Percentiles rank a stretch among this genome's conserved stretches.
Evolutionary conservation across 768 basidiomycete genomes (phyloP).

Genomic region (Boletus sp.): DNA sequence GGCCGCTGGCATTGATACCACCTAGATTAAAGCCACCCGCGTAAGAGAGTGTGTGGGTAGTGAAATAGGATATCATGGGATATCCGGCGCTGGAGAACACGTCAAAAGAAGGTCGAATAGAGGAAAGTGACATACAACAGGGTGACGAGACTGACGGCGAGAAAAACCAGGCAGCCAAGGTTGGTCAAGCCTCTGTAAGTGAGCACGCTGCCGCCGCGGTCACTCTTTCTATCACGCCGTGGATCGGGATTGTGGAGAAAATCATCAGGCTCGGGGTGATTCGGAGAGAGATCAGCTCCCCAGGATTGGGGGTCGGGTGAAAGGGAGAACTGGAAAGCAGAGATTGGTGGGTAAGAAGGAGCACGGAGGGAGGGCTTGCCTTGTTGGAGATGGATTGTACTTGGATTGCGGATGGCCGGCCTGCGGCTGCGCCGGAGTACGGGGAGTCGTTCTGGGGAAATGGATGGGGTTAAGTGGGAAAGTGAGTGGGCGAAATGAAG

Average conservation of each 20-base stretch:
- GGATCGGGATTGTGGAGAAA: slow-evolving; percentile 74
- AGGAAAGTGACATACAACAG: slow-evolving; percentile 50
- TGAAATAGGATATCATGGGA: slow-evolving; percentile 59
- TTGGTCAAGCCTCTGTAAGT: slow-evolving; percentile 70
- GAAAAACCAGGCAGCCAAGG: slow-evolving; percentile 60
- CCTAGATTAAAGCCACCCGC: slow-evolving; percentile 70
- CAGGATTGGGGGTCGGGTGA: slow-evolving; percentile 70
- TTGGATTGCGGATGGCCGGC: slow-evolving; percentile 27
- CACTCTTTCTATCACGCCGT: slow-evolving; percentile 53
- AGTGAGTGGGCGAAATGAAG: background rate
- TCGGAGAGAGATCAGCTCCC: slow-evolving; percentile 63
- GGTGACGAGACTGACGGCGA: slow-evolving; percentile 49
- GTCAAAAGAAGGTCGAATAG: background rate
- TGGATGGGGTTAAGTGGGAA: background rate
- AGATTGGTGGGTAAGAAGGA: slow-evolving; percentile 1
- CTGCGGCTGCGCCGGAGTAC: slow-evolving; percentile 34
- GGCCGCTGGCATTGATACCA: slow-evolving; percentile 73
- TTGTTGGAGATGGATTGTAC: slow-evolving; percentile 57
- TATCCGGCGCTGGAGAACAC: slow-evolving; percentile 51
- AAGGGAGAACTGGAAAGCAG: slow-evolving; percentile 55
- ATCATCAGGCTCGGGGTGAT: slow-evolving; percentile 60
- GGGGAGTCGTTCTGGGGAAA: slow-evolving; percentile 38
- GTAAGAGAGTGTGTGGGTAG: slow-evolving; percentile 39
- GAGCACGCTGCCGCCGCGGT: slow-evolving; percentile 54
- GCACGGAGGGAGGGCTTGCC: slow-evolving; percentile 28